Percentiles rank a stretch among this genome's conserved stretches.
These are phyloP conservation scores for Sechiopsis laciniata DNA, from an alignment of 306 rosid species.

Conservation along the genomic window DNA sequence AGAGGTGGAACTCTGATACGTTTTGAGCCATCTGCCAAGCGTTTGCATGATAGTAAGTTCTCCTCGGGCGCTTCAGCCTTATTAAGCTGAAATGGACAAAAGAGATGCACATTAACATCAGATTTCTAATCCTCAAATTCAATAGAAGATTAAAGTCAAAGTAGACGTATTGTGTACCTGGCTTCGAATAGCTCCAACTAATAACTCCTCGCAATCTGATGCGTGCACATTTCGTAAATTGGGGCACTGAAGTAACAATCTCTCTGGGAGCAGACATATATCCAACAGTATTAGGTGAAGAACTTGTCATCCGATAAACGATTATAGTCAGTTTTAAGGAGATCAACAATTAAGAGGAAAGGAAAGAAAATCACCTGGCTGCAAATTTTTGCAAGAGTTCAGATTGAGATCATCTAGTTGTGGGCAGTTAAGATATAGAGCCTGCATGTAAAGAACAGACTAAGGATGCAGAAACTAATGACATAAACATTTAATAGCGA, in stretches of 20 bases:
- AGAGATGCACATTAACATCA: slow-evolving; percentile 7
- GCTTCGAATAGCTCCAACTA: slow-evolving; percentile 53
- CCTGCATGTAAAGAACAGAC: slow-evolving; percentile 45
- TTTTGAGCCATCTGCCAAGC: slow-evolving; percentile 87
- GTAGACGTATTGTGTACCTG: slow-evolving; percentile 48
- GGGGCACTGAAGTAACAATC: slow-evolving; percentile 77
- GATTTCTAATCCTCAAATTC: slow-evolving; percentile 4
- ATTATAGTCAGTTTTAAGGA: slow-evolving; percentile 10
- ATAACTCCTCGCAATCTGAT: slow-evolving; percentile 53
- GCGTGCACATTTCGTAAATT: slow-evolving; percentile 72
- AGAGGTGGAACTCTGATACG: slow-evolving; percentile 69
- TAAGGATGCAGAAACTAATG: slow-evolving; percentile 31
- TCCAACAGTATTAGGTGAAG: slow-evolving; percentile 19
- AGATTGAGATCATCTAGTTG: slow-evolving; percentile 76
- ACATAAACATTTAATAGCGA: slow-evolving; percentile 7
- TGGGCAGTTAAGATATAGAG: slow-evolving; percentile 76
- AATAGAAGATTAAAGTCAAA: neutral
- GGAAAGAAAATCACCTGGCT: slow-evolving; percentile 59
- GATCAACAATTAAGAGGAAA: slow-evolving; percentile 18
- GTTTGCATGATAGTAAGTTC: slow-evolving; percentile 59
- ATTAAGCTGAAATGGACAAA: slow-evolving; percentile 45
- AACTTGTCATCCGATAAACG: neutral
- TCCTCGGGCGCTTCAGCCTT: slow-evolving; percentile 35
- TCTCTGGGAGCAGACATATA: slow-evolving; percentile 44
- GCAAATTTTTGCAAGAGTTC: slow-evolving; percentile 76